phyloP scores from a whole-genome alignment of 169 alveolate genomes.

The Plasmodium vivax region DNA sequence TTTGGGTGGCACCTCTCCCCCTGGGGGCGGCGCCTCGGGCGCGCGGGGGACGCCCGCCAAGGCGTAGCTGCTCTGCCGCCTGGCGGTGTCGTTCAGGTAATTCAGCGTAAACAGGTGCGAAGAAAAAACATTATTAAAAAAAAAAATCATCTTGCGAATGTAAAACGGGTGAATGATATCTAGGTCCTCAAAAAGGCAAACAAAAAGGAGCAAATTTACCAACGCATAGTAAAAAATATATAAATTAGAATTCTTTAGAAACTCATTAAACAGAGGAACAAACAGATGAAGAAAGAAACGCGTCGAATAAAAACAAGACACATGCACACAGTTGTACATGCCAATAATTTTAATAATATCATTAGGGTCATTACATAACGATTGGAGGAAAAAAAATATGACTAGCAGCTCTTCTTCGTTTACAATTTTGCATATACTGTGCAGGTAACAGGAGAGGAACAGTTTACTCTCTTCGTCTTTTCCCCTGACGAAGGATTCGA shows the following conservation, averaged over 20 bases:
- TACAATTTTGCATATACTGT: constrained; percentile 37
- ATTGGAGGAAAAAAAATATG: background rate
- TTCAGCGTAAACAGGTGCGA: constrained; percentile 60
- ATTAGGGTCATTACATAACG: constrained; percentile 42
- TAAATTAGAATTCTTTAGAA: constrained; percentile 36
- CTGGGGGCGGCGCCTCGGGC: background rate
- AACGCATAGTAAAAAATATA: constrained; percentile 53
- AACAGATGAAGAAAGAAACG: constrained; percentile 19
- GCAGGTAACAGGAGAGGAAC: constrained; percentile 29
- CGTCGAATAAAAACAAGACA: constrained; percentile 38
- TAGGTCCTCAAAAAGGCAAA: constrained; percentile 52
- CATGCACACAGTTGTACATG: constrained; percentile 61
- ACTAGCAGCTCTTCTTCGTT: constrained; percentile 23
- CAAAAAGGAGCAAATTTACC: constrained; percentile 29
- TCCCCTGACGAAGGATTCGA: background rate
- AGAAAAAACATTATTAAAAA: constrained; percentile 64
- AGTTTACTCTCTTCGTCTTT: constrained; percentile 16
- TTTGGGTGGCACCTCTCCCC: background rate
- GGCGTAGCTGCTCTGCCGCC: constrained; percentile 30
- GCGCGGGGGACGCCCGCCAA: background rate
- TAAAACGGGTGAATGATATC: constrained; percentile 66
- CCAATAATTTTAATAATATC: constrained; percentile 57
- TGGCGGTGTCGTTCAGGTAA: constrained; percentile 50
- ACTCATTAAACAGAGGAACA: constrained; percentile 42
- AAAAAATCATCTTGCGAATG: constrained; percentile 60